Conservation (phyloP, 2,329 filamentous ascomycete genomes). For the Cladosporium phlei region DNA sequence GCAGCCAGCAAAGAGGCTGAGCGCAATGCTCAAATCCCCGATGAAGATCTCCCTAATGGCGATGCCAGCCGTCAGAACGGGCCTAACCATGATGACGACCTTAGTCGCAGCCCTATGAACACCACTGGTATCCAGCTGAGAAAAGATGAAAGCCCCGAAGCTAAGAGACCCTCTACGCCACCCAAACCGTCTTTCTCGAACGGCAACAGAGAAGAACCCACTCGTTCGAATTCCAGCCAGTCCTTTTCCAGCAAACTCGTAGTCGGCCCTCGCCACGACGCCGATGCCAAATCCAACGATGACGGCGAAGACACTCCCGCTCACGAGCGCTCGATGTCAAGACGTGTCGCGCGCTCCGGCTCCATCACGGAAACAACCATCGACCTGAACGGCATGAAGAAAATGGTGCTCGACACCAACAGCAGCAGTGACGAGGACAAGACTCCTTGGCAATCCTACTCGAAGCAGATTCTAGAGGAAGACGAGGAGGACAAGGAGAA, state of each 20-base stretch:
- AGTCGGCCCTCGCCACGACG: slow-evolving; percentile 27
- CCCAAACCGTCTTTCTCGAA: not conserved
- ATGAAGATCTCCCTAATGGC: slow-evolving; percentile 1
- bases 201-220: not conserved
- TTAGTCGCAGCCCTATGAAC: slow-evolving; percentile 8
- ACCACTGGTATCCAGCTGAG: slow-evolving; percentile 4
- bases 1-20: slow-evolving; percentile 8
- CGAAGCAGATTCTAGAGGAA: slow-evolving; percentile 5
- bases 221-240: slow-evolving; percentile 10
- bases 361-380: slow-evolving; percentile 77
- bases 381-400: slow-evolving; percentile 67
- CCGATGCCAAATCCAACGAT: slow-evolving; percentile 16
- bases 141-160: slow-evolving; percentile 1
- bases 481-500: slow-evolving; percentile 11
- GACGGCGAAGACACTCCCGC: slow-evolving; percentile 25
- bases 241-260: slow-evolving; percentile 19
- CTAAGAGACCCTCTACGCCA: not conserved
- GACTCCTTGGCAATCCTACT: slow-evolving; percentile 6
- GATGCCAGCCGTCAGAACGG: not conserved
- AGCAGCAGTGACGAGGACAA: slow-evolving; percentile 44
- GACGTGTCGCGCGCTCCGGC: slow-evolving; percentile 56
- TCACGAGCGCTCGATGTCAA: slow-evolving; percentile 39
- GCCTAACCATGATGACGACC: not conserved
- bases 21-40: slow-evolving; percentile 6
- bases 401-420: slow-evolving; percentile 68